Base-by-base conservation (phyloP, 768 basidiomycete genomes). In the Amanita rubescens region DNA sequence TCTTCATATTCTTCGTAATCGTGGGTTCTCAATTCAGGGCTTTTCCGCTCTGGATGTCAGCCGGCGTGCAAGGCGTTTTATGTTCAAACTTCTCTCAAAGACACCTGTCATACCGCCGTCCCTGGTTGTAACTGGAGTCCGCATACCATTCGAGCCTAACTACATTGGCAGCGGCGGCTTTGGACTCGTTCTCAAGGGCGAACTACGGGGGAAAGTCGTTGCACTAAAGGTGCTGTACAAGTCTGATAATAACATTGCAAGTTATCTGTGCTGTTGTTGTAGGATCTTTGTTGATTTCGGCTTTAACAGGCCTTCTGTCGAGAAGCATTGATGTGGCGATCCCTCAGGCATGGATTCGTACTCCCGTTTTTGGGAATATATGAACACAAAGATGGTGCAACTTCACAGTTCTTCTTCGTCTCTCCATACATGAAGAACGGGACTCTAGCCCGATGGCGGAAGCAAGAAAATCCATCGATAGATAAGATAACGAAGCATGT, bases 271-370 rank as follows among this genome's bases (percentile, higher is more conserved):
- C 27, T 25, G 9, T 30, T 30, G 27, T 30, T 30, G 27, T 30
- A 30, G 8, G 5, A 8, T 30, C 27, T 30, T 30, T 30, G 24
- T 17, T 46, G 2, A 46, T 32, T 14, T 25, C 27, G 22, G 12
- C 27, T 46, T n/a, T 9, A 27, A 11, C 22, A 43, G 45, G 27
- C 22, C 25, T 12, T 46, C 27, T 46, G 45, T 30, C 22, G 45
- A 17, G 45, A 46, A 46, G 45, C 45, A 46, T n/a, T 46, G 45
- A 46, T 32, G 25, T 46, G 45, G 45, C 3, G 27, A 32, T 46
- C 45, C 5, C 45, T 46, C 12, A 25, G 24, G 9, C 45, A 46
- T 32, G 15, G 25, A n/a, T 30, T 12, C 25, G 27, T 46, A n/a
- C 45, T 46, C 27, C 24, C 24, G 11, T 46, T 46, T 32, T 17